A percentile compares a stretch with the other conserved stretches of the same genome.
Conservation (phyloP, 1,284 basidiomycete genomes). For the Heterobasidion irregulare region DNA sequence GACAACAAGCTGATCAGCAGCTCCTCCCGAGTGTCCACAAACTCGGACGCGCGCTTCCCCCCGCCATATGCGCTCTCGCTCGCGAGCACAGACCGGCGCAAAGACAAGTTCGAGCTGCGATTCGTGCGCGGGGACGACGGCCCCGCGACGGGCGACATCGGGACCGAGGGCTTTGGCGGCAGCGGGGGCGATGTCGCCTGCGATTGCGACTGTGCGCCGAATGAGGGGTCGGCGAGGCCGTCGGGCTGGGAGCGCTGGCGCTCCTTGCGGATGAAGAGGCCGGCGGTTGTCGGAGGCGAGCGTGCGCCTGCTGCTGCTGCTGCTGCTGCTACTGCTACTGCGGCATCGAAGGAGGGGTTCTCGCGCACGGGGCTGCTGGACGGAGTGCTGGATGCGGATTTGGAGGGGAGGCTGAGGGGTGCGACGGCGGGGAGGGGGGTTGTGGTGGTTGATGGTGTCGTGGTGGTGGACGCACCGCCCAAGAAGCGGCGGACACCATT, state of each 20-base stretch:
- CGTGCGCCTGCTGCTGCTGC: background rate
- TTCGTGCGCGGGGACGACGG: slow-evolving; percentile 29
- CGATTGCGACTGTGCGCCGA: background rate
- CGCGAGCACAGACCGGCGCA: slow-evolving; percentile 21
- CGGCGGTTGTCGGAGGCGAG: slow-evolving; percentile 1
- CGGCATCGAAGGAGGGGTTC: background rate
- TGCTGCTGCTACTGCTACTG: too few relatives aligned
- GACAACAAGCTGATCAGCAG: slow-evolving; percentile 77
- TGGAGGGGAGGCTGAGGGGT: slow-evolving; percentile 14
- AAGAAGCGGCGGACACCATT: slow-evolving; percentile 68
- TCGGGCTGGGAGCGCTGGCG: slow-evolving; percentile 10
- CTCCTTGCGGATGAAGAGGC: slow-evolving; percentile 12
- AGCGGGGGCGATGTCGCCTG: background rate
- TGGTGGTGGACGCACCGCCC: slow-evolving; percentile 21
- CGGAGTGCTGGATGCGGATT: slow-evolving; percentile 12
- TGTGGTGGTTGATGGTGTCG: slow-evolving; percentile 11
- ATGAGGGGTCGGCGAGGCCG: background rate
- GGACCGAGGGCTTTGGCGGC: background rate
- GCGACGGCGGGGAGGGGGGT: slow-evolving; percentile 16
- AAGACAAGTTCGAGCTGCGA: slow-evolving; percentile 3
- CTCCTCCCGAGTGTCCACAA: slow-evolving; percentile 59
- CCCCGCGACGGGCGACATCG: slow-evolving; percentile 26
- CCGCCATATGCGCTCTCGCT: slow-evolving; percentile 16
- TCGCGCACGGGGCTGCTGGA: slow-evolving; percentile 11
- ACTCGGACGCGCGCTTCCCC: slow-evolving; percentile 32